Base-by-base conservation (phyloP, 305 asterid genomes). In the Fraxinus sp. region DNA sequence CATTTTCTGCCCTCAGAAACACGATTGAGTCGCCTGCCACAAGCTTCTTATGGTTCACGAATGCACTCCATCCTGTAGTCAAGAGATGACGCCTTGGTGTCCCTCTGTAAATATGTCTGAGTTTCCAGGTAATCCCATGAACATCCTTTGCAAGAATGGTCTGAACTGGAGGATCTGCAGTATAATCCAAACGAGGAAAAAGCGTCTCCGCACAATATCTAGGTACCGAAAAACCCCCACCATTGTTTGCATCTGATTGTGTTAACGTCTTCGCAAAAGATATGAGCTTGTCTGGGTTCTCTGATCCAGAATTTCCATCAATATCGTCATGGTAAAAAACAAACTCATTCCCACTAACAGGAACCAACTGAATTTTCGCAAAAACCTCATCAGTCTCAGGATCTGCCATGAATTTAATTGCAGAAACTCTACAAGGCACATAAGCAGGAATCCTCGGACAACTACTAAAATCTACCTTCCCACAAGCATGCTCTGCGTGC, bases 151-250 rank as follows among this genome's bases (percentile, higher is more conserved):
- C 98, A 4, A 95, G 91, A 66, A 95, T 89, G 33, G 90, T 93
- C 91, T 95, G 98, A 16, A 93, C 98, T 0, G 98, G 98, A 35
- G 97, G 98, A 84, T 95, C 97, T 0, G 92, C 91, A 0, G 92
- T 82, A 86, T 91, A 91, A 57, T 95, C 98, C 79, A 95, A 82
- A n/a, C 92, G 89, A 7, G 98, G 98, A 49, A 95, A 93, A 49
- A 95, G 92, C 0, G 97, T 93, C 88, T 95, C 98, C 0, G 98
- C 98, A 22, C 98, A 95, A 37, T 93, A 92, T 90, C 98, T 89
- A 1, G 98, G 98, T 71, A 95, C 98, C 0, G 98, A 95, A 79
- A 95, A 95, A 3, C 98, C 98, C 5, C 98, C 98, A 18, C 98
- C 98, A 66, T 94, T 94, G 78, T 94, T 94, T 1, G 98, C 98